phyloP scores from a whole-genome alignment of 2,329 filamentous ascomycete genomes.

The Claviceps spartinae region DNA sequence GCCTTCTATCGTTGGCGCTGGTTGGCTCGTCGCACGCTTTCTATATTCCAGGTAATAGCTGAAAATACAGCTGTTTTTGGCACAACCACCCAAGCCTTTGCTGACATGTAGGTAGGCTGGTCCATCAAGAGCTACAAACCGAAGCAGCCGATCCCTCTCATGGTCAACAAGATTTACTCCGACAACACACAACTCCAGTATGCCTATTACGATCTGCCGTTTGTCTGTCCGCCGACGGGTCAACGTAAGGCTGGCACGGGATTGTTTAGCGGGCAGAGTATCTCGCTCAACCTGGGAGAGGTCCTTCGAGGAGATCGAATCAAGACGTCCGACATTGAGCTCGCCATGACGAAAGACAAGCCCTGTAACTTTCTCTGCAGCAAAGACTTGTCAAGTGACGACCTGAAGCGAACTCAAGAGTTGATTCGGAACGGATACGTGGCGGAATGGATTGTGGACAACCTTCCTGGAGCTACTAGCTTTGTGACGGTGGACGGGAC shows the following conservation, averaged over 20 bases:
- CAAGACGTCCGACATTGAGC: conserved; percentile 68
- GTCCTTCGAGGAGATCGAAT: conserved; percentile 80
- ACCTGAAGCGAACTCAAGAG: conserved; percentile 53
- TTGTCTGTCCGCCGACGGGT: conserved; percentile 69
- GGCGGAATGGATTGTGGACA: conserved; percentile 90
- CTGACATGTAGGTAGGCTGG: conserved; percentile 41
- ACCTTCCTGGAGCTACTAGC: conserved; percentile 75
- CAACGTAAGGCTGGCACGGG: conserved; percentile 49
- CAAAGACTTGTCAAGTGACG: conserved; percentile 47
- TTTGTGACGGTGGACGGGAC: conserved; percentile 78
- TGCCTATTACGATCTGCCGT: conserved; percentile 79
- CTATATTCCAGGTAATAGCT: conserved; percentile 64
- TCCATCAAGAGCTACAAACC: conserved; percentile 70
- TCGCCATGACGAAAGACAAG: conserved; percentile 63
- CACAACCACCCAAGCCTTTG: not conserved
- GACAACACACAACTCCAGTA: conserved; percentile 84
- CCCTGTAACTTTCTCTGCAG: conserved; percentile 63
- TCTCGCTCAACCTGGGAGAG: conserved; percentile 75
- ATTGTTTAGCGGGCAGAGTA: conserved; percentile 60
- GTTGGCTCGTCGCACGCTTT: conserved; percentile 43
- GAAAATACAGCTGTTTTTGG: not conserved
- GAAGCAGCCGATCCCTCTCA: conserved; percentile 65
- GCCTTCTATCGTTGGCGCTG: conserved; percentile 29
- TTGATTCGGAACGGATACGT: conserved; percentile 70
- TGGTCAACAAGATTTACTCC: conserved; percentile 85